These are phyloP conservation scores for Bruguiera gymnorhiza DNA, from an alignment of 345 rosid genomes.

Conservation along the genomic window DNA sequence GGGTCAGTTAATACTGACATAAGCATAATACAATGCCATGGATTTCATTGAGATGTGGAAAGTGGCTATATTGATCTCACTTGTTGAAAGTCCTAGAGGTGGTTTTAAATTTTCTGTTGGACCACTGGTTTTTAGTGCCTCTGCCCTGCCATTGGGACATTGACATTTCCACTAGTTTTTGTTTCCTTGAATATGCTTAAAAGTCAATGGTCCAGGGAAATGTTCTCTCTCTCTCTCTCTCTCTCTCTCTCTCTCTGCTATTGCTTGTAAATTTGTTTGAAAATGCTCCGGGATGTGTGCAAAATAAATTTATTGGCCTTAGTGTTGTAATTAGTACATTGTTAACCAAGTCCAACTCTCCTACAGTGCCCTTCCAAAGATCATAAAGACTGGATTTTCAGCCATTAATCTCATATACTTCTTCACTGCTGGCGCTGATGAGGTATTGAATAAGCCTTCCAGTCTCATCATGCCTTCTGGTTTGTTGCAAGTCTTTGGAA, in stretches of 20 bases:
- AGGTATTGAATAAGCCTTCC: constrained; percentile 42
- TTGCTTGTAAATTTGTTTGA: not conserved
- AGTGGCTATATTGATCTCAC: not conserved
- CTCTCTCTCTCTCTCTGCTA: not conserved
- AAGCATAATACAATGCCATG: too few relatives aligned
- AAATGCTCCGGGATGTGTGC: not conserved
- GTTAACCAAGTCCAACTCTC: constrained; percentile 11
- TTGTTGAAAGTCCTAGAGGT: not conserved
- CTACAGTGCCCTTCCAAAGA: constrained; percentile 89
- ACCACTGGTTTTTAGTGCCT: not conserved
- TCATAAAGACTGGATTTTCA: constrained; percentile 93
- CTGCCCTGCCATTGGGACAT: too few relatives aligned
- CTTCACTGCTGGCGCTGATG: constrained; percentile 97
- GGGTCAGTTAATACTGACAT: too few relatives aligned
- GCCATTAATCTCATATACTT: constrained; percentile 96
- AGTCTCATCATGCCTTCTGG: not conserved
- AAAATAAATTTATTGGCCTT: not conserved
- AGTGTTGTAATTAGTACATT: not conserved
- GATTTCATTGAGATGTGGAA: too few relatives aligned
- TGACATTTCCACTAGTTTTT: not conserved
- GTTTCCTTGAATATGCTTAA: not conserved
- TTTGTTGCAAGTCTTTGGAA: not conserved
- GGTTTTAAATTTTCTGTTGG: not conserved
- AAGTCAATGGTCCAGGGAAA: too few relatives aligned
- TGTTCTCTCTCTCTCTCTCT: not conserved